phyloP scores from a whole-genome alignment of 768 basidiomycete species.

The Peribolospora kevripleyi region DNA sequence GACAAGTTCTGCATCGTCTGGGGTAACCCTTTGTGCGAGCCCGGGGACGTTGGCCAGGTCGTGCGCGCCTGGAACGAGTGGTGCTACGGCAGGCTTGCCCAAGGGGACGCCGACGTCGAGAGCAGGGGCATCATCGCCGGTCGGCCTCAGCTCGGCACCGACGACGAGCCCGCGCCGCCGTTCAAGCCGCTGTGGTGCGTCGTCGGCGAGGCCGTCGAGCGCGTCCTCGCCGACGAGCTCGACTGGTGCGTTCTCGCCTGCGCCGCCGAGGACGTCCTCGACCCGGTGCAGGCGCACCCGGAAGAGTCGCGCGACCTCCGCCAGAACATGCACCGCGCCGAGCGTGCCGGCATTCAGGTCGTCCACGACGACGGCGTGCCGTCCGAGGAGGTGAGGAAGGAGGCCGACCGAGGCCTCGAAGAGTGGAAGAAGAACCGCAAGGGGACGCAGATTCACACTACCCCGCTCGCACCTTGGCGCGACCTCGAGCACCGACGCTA shows the following conservation, averaged over 20 bases:
- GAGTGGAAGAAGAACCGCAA: conserved; percentile 3
- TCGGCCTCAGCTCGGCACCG: too few species aligned
- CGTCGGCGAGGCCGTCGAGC: conserved; percentile 4
- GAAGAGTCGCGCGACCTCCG: conserved; percentile 8
- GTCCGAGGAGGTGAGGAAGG: not conserved
- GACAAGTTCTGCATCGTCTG: conserved; percentile 8
- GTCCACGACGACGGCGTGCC: not conserved
- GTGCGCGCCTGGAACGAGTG: conserved; percentile 5
- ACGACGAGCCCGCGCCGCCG: not conserved
- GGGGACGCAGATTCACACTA: conserved; percentile 9
- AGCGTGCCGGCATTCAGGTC: conserved; percentile 3
- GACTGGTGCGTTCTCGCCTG: conserved; percentile 5
- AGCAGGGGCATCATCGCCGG: not conserved
- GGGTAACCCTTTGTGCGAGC: conserved; percentile 7
- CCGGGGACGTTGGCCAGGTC: not conserved
- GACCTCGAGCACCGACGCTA: conserved; percentile 6
- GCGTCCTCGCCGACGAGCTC: not conserved
- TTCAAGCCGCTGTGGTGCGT: conserved; percentile 4
- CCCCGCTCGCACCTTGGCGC: conserved; percentile 5
- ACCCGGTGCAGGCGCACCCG: conserved; percentile 1
- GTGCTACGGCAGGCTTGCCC: not conserved
- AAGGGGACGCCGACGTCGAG: not conserved
- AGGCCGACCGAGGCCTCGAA: conserved; percentile 17
- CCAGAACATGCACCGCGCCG: conserved; percentile 4
- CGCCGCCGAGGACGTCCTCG: conserved; percentile 8